Percentiles rank a stretch among this genome's conserved stretches.
Evolutionary conservation across 139 green algal species (phyloP).

Genomic region (Pseudopediastrum boryanum): DNA sequence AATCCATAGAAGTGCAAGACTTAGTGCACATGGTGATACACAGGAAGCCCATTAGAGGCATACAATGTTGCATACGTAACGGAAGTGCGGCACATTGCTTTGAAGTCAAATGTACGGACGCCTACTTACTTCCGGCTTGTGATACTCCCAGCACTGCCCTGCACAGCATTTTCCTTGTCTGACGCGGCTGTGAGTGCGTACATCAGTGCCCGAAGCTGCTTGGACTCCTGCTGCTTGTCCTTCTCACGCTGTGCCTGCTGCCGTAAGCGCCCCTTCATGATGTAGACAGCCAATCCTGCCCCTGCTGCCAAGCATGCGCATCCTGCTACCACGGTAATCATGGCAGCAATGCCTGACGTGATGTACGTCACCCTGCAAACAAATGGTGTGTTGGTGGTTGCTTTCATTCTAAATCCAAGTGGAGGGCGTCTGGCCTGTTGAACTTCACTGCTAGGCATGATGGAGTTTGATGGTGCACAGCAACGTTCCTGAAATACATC

Average conservation of each 20-base stretch:
- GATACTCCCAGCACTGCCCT: not conserved
- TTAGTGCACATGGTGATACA: too few relatives aligned
- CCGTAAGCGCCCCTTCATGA: conserved; percentile 12
- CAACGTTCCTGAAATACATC: not conserved
- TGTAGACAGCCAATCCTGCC: conserved; percentile 17
- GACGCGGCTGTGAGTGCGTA: conserved; percentile 8
- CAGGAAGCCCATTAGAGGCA: too few relatives aligned
- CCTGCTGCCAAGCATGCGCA: conserved; percentile 26
- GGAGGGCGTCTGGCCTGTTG: not conserved
- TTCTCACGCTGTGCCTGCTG: conserved; percentile 31
- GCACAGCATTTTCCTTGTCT: not conserved
- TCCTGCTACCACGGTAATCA: conserved; percentile 8
- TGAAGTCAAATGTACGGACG: not conserved
- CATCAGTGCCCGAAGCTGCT: conserved; percentile 41
- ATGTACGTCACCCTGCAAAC: conserved; percentile 30
- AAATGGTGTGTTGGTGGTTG: not conserved
- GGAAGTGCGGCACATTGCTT: too few relatives aligned
- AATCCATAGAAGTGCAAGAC: too few relatives aligned
- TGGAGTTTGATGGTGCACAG: not conserved
- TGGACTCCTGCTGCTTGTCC: conserved; percentile 20
- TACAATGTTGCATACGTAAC: too few relatives aligned
- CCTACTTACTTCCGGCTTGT: not conserved
- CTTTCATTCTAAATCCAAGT: not conserved
- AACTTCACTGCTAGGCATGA: not conserved
- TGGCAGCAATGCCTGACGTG: not conserved